A percentile compares a stretch with the other conserved stretches of the same genome.
Conservation (phyloP, 2,329 filamentous ascomycete genomes). For the Aspergillus sp. region DNA sequence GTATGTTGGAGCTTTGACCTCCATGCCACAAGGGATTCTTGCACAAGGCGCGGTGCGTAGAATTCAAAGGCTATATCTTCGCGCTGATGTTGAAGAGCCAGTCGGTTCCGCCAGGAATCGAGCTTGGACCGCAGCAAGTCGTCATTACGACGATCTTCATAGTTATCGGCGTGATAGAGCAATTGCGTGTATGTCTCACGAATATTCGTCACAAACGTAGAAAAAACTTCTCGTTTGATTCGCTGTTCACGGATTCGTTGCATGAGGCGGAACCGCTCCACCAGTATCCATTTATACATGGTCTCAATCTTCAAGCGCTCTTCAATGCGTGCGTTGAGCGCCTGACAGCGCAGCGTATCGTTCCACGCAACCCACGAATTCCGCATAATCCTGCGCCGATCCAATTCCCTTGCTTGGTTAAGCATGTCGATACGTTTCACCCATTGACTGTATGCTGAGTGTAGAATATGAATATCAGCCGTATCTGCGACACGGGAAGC, state of each 20-base stretch:
- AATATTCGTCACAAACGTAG: conserved; percentile 45
- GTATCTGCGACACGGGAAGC: conserved; percentile 49
- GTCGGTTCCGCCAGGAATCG: conserved; percentile 41
- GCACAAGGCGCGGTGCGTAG: conserved; percentile 46
- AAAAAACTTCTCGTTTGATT: conserved; percentile 44
- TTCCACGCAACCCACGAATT: conserved; percentile 68
- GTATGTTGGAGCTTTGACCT: conserved; percentile 46
- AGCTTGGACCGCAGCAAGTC: conserved; percentile 43
- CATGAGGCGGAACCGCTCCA: conserved; percentile 49
- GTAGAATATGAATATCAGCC: conserved; percentile 51
- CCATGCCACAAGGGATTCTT: conserved; percentile 48
- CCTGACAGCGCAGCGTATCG: conserved; percentile 60
- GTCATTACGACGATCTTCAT: conserved; percentile 38
- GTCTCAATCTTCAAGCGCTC: conserved; percentile 60
- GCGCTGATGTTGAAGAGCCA: conserved; percentile 45
- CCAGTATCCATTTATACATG: conserved; percentile 66
- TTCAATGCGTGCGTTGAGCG: conserved; percentile 58
- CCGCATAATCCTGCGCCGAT: conserved; percentile 58
- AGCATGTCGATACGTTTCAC: conserved; percentile 49
- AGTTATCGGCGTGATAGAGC: conserved; percentile 41
- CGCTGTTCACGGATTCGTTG: conserved; percentile 46
- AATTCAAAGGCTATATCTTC: conserved; percentile 49
- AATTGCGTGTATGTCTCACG: conserved; percentile 42
- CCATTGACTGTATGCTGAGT: conserved; percentile 57
- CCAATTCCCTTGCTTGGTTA: conserved; percentile 54